A percentile compares a stretch with the other conserved stretches of the same genome.
phyloP scores from a whole-genome alignment of 805 yeast species.

The Candida gorgasii region DNA sequence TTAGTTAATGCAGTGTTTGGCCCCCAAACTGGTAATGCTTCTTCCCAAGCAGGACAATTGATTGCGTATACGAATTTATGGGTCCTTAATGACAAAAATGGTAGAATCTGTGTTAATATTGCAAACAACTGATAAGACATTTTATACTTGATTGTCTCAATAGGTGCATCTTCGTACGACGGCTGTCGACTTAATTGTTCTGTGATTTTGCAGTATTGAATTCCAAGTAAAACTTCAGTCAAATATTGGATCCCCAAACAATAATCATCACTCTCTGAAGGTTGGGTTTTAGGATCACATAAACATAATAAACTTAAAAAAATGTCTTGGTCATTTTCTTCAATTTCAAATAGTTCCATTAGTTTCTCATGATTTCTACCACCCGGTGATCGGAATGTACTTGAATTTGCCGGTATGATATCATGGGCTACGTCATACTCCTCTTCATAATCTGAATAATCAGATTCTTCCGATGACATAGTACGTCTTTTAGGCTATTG shows the following conservation, averaged over 20 bases:
- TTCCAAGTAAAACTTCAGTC: constrained; percentile 7
- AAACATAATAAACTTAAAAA: constrained; percentile 24
- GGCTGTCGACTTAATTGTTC: not conserved
- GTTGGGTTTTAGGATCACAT: constrained; percentile 70
- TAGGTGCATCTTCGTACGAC: constrained; percentile 4
- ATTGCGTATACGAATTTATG: not conserved
- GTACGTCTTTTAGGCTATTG: too few relatives aligned
- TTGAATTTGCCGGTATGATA: constrained; percentile 3
- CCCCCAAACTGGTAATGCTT: constrained; percentile 9
- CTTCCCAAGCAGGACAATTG: constrained; percentile 2
- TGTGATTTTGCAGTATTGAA: constrained; percentile 4
- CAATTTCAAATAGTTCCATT: constrained; percentile 16
- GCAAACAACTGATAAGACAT: constrained; percentile 34
- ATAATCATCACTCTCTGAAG: constrained; percentile 25
- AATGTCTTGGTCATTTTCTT: constrained; percentile 17
- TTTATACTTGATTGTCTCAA: constrained; percentile 35
- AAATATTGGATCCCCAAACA: constrained; percentile 6
- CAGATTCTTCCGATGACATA: constrained; percentile 3
- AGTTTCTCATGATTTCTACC: constrained; percentile 17
- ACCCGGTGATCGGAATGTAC: constrained; percentile 13
- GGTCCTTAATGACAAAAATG: not conserved
- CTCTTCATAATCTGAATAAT: constrained; percentile 5
- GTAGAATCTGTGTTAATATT: constrained; percentile 20
- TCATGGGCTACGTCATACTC: constrained; percentile 4
- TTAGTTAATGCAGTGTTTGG: constrained; percentile 33